Base-by-base conservation (phyloP, 768 basidiomycete genomes). In the Pleurotus ostreatus region DNA sequence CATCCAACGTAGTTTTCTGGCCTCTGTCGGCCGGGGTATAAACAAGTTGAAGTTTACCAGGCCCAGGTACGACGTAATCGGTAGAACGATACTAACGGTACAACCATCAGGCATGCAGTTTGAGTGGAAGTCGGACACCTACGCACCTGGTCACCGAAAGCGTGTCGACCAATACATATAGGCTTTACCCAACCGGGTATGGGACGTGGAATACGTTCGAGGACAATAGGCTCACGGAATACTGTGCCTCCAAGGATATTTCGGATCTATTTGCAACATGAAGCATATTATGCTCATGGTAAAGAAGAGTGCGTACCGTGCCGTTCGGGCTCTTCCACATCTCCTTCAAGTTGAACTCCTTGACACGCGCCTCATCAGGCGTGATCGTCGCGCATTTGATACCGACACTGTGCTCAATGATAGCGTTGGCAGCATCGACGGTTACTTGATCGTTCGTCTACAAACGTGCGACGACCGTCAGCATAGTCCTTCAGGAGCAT, bases 381-480 rank as follows among this genome's bases (percentile, higher is more conserved):
- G 97, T 99, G 74, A 98, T 98, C 45, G 96, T 98, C 40, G 95
- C 96, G 75, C 96, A 99, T 74, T 99, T 99, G 77, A 98, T 94
- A 60, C 96, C 97, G 61, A 99, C 97, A 60, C 87, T 87, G 82
- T 97, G 85, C 72, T 97, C 81, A 56, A 90, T 79, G 69, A 98
- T 98, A 55, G 97, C 97, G 62, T 98, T 85, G 15, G 96, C 95
- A 23, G 94, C 89, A 9, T 98, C 94, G 58, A 92, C 70, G 5
- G 97, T 99, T 34, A 99, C 87, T 72, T 88, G 76, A 74, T 99
- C 97, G 63, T 94, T 85, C 16, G 97, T 98, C 91, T 95, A 58
- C 41, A 44, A 22, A 9, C 9, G 8, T 34, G 30, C 11, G 11
- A 11, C 2, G 9, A 1, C 30, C 30, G 11, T 34, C 8, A 34